phyloP scores from a whole-genome alignment of 768 basidiomycete genomes.

The Trametes punicea region DNA sequence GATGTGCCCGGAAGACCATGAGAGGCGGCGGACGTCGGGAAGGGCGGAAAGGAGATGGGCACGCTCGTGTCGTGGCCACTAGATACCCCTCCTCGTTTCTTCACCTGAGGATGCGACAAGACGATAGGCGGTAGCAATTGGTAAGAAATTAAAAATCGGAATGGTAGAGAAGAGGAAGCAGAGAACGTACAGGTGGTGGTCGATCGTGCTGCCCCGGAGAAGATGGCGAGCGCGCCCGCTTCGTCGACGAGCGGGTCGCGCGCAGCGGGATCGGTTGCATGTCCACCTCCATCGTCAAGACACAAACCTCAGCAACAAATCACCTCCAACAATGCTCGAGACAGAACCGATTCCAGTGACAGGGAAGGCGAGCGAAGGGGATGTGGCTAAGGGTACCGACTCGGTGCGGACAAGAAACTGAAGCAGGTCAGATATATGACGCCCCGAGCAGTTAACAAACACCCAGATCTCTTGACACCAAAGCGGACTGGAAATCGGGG shows the following conservation, averaged over 20 bases:
- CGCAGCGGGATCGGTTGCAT: conserved; percentile 44
- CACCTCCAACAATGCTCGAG: no score
- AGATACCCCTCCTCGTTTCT: conserved; percentile 62
- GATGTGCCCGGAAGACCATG: conserved; percentile 27
- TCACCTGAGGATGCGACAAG: conserved; percentile 36
- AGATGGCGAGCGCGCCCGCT: conserved; percentile 63
- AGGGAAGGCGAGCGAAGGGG: not conserved
- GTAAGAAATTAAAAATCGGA: not conserved
- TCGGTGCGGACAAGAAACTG: no score
- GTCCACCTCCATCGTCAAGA: conserved; percentile 52
- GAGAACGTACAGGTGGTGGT: conserved; percentile 46
- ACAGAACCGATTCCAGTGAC: no score
- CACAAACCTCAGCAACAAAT: not conserved
- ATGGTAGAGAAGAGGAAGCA: conserved; percentile 3
- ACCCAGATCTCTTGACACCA: no score
- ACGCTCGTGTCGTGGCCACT: conserved; percentile 35
- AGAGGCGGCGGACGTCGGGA: conserved; percentile 11
- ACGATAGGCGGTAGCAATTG: not conserved
- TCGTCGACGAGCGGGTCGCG: conserved; percentile 37
- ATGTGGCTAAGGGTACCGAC: not conserved
- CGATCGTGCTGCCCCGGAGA: conserved; percentile 46
- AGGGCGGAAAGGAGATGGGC: conserved; percentile 9
- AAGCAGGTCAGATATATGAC: no score
- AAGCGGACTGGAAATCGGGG: no score
- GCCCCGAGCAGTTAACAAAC: no score